phyloP scores from a whole-genome alignment of 2,329 filamentous ascomycete genomes.

The Dothistroma pini region DNA sequence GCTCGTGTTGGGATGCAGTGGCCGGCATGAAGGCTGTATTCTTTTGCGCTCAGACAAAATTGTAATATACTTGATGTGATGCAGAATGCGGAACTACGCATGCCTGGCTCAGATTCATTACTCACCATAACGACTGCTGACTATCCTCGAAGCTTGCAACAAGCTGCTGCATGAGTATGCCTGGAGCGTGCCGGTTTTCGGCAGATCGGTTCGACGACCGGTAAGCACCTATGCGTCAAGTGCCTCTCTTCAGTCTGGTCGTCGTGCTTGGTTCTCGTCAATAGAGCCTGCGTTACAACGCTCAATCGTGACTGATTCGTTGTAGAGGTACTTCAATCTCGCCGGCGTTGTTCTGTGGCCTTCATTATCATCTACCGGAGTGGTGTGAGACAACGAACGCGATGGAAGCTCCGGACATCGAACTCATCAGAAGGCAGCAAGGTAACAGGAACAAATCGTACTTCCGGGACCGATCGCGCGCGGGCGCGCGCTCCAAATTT shows the following conservation, averaged over 20 bases:
- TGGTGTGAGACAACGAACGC: background rate
- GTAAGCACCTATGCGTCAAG: background rate
- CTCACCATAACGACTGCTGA: background rate
- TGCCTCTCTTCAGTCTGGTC: background rate
- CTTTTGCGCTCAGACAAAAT: background rate
- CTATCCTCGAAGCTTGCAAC: background rate
- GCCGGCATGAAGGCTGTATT: background rate
- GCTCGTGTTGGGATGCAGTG: background rate
- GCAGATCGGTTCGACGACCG: background rate
- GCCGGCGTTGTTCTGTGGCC: background rate
- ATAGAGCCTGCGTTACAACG: background rate
- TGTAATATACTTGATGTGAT: background rate
- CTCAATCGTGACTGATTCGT: background rate
- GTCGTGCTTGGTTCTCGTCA: background rate
- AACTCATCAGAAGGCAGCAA: background rate
- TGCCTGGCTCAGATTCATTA: background rate
- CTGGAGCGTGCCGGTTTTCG: background rate
- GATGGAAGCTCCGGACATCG: background rate
- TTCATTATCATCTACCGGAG: background rate
- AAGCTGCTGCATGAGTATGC: background rate
- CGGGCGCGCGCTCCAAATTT: background rate
- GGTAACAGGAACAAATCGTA: background rate
- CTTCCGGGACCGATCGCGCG: background rate
- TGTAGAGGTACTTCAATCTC: background rate
- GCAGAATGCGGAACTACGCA: background rate